Percentiles rank a stretch among this genome's conserved stretches.
Evolutionary conservation across 2,329 filamentous ascomycete species (phyloP).

Genomic region (Penicillium polonicum): DNA sequence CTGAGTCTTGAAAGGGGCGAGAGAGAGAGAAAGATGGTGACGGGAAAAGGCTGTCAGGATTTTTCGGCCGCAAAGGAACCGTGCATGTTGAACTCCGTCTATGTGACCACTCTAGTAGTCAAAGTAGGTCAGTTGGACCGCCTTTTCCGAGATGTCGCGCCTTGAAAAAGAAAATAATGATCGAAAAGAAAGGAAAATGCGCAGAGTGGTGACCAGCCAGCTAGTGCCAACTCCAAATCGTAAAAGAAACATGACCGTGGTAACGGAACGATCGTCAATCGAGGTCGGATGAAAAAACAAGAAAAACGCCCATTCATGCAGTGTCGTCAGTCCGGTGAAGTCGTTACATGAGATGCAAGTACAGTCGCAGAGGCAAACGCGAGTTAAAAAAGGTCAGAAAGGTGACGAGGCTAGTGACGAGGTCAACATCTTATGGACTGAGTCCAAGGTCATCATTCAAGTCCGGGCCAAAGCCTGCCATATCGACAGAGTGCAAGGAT

Average conservation of each 20-base stretch:
- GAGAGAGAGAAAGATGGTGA: neutral
- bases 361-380: conserved; percentile 30
- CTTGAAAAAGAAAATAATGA: conserved; percentile 5
- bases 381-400: conserved; percentile 13
- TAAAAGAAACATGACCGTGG: conserved; percentile 23
- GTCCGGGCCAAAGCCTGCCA: conserved; percentile 47
- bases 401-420: neutral
- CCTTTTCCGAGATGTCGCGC: conserved; percentile 6
- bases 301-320: conserved; percentile 44
- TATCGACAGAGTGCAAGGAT: conserved; percentile 46
- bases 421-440: conserved; percentile 34
- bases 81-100: conserved; percentile 12
- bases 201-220: conserved; percentile 37
- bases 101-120: conserved; percentile 10
- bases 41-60: conserved; percentile 2
- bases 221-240: conserved; percentile 33
- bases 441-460: conserved; percentile 39
- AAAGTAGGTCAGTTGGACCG: neutral
- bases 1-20: conserved; percentile 5
- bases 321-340: conserved; percentile 40
- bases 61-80: conserved; percentile 12
- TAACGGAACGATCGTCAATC: conserved; percentile 21
- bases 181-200: conserved; percentile 20
- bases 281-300: conserved; percentile 22
- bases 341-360: conserved; percentile 42